phyloP scores from a whole-genome alignment of 169 alveolate species.

The Cardiosporidium cionae region DNA sequence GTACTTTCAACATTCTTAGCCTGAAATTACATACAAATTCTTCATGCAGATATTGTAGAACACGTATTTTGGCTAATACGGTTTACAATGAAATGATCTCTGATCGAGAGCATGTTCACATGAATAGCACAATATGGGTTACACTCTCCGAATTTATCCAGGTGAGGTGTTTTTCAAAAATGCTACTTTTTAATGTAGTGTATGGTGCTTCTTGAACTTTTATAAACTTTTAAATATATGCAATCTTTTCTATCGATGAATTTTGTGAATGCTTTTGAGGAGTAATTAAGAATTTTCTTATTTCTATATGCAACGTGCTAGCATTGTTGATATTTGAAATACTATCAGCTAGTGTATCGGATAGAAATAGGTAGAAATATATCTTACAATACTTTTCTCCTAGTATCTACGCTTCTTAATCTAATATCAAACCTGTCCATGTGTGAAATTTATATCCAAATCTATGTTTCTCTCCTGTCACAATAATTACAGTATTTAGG shows the following conservation, averaged over 20 bases:
- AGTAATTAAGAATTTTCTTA: not conserved
- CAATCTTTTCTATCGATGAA: not conserved
- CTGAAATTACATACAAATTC: slow-evolving; percentile 66
- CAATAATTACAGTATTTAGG: slow-evolving; percentile 62
- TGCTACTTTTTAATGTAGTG: not conserved
- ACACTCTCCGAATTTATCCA: slow-evolving; percentile 53
- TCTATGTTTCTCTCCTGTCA: not conserved
- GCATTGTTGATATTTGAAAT: too few species aligned
- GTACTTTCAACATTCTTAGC: too few species aligned
- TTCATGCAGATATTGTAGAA: slow-evolving; percentile 62
- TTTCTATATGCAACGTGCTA: not conserved
- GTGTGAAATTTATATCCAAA: not conserved
- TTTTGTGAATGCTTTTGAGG: not conserved
- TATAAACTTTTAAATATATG: too few species aligned
- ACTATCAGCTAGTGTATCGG: not conserved
- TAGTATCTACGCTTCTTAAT: not conserved
- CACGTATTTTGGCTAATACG: slow-evolving; percentile 70
- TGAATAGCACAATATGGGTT: slow-evolving; percentile 91
- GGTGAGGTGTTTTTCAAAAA: not conserved
- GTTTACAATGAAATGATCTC: slow-evolving; percentile 79
- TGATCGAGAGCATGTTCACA: slow-evolving; percentile 83
- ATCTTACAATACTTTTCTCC: not conserved
- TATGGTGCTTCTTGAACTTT: too few species aligned
- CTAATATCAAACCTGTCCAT: not conserved
- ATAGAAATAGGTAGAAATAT: not conserved